Base-by-base conservation (phyloP, 1,284 basidiomycete species). In the Sporisorium sorghi region DNA sequence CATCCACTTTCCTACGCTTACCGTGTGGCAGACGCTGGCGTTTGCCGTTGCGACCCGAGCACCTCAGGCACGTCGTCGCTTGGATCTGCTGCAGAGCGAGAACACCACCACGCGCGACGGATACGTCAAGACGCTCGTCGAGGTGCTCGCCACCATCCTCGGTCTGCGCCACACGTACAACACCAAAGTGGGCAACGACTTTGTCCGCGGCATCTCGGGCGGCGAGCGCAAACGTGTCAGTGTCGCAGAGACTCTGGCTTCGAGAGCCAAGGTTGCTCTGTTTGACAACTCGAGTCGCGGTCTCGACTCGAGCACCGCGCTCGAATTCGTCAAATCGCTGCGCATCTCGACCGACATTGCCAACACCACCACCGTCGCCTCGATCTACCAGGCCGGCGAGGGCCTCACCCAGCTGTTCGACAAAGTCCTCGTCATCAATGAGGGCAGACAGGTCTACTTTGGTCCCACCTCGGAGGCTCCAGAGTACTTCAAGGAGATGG, bases 401-500 rank as follows among this genome's bases (percentile, higher is more conserved):
- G 65, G 65, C 54, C 80, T 81, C 70, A 78, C 50, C 44, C 66
- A 77, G 24, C 70, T 74, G 21, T 81, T 81, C 44, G 79, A 81
- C 56, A 53, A 61, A 26, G 73, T 81, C 23, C 42, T 64, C 28
- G 78, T 81, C 39, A 72, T 80, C n/a, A 78, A 81, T 33, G 61
- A 79, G 42, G 79, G 78, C 17, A 56, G 78, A 1, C 69, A 66
- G 56, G 77, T 97, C 63, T 82, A 80, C 63, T 78, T 73, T 46
- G 80, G 80, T 14, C 80, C 80, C 5, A 60, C 78, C 32, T 68
- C 79, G 52, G 47, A 67, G 28, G 78, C 72, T 3, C 51, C 78
- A 1, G 33, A 46, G 17, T 82, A 81, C 73, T 82, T 82, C 53
- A 52, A 66, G 54, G 64, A 73, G 21, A 58, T 82, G 12, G 81